These are phyloP conservation scores for Hanseniaspora mollemarum DNA, from an alignment of 805 yeast genomes.

Conservation along the genomic window DNA sequence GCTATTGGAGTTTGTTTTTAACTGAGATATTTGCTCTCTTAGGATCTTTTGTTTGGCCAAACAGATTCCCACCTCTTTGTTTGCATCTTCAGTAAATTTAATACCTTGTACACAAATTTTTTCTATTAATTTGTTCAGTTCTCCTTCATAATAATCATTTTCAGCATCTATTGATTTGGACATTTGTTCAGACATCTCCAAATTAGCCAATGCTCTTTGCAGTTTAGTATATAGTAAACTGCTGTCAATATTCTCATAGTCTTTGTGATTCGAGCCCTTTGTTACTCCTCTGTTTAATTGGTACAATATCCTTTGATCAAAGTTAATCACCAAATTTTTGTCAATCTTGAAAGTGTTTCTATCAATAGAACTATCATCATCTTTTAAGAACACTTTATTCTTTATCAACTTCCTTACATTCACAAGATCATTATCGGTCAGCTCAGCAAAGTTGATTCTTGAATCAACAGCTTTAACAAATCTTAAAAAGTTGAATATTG, in stretches of 20 bases:
- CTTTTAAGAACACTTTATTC: neutral
- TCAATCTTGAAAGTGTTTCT: neutral
- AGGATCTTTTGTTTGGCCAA: slow-evolving; percentile 22
- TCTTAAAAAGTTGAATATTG: slow-evolving; percentile 11
- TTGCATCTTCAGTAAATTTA: slow-evolving; percentile 1
- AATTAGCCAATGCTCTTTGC: neutral
- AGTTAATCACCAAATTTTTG: slow-evolving; percentile 5
- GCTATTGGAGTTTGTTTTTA: slow-evolving; percentile 19
- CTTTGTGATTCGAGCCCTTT: neutral
- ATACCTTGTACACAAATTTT: slow-evolving; percentile 28
- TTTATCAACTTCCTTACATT: slow-evolving; percentile 2
- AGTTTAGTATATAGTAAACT: neutral
- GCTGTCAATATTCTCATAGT: neutral
- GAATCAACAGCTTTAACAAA: neutral
- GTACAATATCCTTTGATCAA: slow-evolving; percentile 11
- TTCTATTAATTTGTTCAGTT: slow-evolving; percentile 36
- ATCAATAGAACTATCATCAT: neutral
- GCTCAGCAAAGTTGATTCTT: slow-evolving; percentile 5
- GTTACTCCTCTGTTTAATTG: neutral
- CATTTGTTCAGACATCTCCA: neutral
- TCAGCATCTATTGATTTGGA: slow-evolving; percentile 1
- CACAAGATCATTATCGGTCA: slow-evolving; percentile 1
- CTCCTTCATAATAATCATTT: slow-evolving; percentile 27
- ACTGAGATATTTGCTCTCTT: slow-evolving; percentile 21
- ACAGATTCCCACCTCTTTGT: slow-evolving; percentile 23